Evolutionary conservation across 495 filamentous ascomycete species (phyloP).

Genomic region (Penicillium turbatum): DNA sequence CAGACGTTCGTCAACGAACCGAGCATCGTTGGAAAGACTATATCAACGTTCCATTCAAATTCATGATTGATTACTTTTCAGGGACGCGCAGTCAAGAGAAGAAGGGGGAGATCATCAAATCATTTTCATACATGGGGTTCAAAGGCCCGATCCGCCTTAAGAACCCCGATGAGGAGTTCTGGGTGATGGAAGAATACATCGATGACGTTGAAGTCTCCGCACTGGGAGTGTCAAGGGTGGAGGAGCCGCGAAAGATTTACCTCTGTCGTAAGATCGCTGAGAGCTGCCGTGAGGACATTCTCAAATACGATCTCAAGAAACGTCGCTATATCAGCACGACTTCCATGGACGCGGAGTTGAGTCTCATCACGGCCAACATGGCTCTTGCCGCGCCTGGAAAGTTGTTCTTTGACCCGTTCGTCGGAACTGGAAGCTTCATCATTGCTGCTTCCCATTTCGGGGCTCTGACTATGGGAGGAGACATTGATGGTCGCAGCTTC

Average conservation of each 20-base stretch:
- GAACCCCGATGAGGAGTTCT: slow-evolving; percentile 66
- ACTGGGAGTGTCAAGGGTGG: slow-evolving; percentile 20
- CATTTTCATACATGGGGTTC: slow-evolving; percentile 75
- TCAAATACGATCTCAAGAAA: slow-evolving; percentile 86
- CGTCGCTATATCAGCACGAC: slow-evolving; percentile 90
- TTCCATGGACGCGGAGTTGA: slow-evolving; percentile 92
- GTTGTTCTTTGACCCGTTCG: slow-evolving; percentile 89
- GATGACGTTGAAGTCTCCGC: slow-evolving; percentile 33
- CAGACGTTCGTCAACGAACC: slow-evolving; percentile 53
- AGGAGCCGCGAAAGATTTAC: slow-evolving; percentile 58
- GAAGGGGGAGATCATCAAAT: slow-evolving; percentile 69
- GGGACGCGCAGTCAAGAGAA: slow-evolving; percentile 55
- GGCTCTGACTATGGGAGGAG: slow-evolving; percentile 71
- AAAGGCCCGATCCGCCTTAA: slow-evolving; percentile 70
- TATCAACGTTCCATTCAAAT: slow-evolving; percentile 64
- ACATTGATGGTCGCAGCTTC: slow-evolving; percentile 88
- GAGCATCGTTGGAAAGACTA: slow-evolving; percentile 63
- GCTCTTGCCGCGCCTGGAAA: slow-evolving; percentile 76
- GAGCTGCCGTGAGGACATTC: slow-evolving; percentile 60
- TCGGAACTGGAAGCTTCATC: slow-evolving; percentile 87
- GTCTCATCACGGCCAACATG: slow-evolving; percentile 88
- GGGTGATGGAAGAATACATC: slow-evolving; percentile 74
- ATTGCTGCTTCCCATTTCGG: slow-evolving; percentile 88
- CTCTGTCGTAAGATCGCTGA: slow-evolving; percentile 65
- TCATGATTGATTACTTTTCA: slow-evolving; percentile 73